Evolutionary conservation across 2,329 filamentous ascomycete genomes (phyloP), one percentile per base, ranked within the genome.

Genomic region (Fusarium duplospermum): DNA sequence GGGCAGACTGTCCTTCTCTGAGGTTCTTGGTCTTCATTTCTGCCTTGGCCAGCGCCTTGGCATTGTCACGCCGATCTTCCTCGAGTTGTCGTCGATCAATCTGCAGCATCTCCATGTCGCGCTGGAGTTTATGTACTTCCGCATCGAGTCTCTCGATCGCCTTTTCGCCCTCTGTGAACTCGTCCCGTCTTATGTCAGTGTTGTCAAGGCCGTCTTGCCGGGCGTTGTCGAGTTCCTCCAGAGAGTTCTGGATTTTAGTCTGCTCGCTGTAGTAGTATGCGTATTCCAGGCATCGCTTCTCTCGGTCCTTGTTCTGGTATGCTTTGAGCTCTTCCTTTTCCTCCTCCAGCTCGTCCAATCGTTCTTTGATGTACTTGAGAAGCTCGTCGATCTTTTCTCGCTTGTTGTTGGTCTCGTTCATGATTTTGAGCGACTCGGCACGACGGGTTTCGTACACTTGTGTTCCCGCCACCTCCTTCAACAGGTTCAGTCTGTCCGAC

Each of bases 401-500:
- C 86, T 98, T 98, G 84, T 95, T 97, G 82, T 96, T 95, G 18
- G 96, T 98, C 76, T 99, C 96, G 71, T 92, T 91, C 94, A 99
- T 98, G 78, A 99, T 98, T 85, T 98, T 98, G 76, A 97, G 86
- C 54, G 94, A 98, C 82, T 99, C 96, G 31, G 94, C 89, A 71
- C 97, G 91, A 66, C 96, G 93, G 62, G 94, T 93, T 84, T 99
- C 96, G 84, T 99, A 99, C 52, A 98, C 95, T 79, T 98, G 95
- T 9, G 96, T 99, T 71, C 96, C 96, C 1, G 96, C 96, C n/a
- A 99, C 96, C 81, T 98, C 96, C 83, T 99, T 99, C 71, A 99
- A 85, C 69, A 99, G 86, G 76, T 93, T 95, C 72, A 99, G 85
- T 62, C 96, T 91, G 82, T 98, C 95, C 1, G 92, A 91, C 82